These are phyloP conservation scores for Lithohypha guttulata DNA, from an alignment of 2,329 filamentous ascomycete species.

Conservation along the genomic window DNA sequence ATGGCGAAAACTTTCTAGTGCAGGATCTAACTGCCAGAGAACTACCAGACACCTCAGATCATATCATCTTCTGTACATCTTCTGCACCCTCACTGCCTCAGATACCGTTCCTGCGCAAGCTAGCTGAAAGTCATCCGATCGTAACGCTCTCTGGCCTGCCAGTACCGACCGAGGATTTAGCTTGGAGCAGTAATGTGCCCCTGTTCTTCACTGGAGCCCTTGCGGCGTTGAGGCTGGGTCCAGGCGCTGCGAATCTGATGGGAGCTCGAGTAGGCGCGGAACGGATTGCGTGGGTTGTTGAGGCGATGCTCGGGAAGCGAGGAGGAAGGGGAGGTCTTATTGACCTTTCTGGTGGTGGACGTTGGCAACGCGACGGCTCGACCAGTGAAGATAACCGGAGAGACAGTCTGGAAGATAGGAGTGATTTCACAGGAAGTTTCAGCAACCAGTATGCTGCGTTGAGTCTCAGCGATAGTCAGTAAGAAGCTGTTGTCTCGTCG, in stretches of 20 bases:
- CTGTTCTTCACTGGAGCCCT: conserved; percentile 61
- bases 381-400: neutral
- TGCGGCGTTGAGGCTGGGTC: conserved; percentile 57
- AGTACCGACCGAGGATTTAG: conserved; percentile 63
- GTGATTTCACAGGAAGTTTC: conserved; percentile 16
- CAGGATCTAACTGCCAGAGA: too few relatives aligned
- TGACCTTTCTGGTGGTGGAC: too few relatives aligned
- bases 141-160: conserved; percentile 55
- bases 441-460: conserved; percentile 16
- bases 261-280: conserved; percentile 64
- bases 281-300: conserved; percentile 59
- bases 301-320: conserved; percentile 41
- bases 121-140: conserved; percentile 52
- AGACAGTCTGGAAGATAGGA: conserved; percentile 7
- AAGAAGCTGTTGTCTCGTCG: neutral
- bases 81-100: conserved; percentile 51
- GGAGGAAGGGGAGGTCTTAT: neutral
- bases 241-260: conserved; percentile 62
- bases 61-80: conserved; percentile 68
- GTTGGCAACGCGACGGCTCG: neutral
- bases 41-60: conserved; percentile 46
- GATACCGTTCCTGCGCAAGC: conserved; percentile 50
- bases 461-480: too few relatives aligned
- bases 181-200: conserved; percentile 63
- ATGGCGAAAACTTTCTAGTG: conserved; percentile 18